Conservation (phyloP, 805 yeast species). For the Pichia ethanolica region DNA sequence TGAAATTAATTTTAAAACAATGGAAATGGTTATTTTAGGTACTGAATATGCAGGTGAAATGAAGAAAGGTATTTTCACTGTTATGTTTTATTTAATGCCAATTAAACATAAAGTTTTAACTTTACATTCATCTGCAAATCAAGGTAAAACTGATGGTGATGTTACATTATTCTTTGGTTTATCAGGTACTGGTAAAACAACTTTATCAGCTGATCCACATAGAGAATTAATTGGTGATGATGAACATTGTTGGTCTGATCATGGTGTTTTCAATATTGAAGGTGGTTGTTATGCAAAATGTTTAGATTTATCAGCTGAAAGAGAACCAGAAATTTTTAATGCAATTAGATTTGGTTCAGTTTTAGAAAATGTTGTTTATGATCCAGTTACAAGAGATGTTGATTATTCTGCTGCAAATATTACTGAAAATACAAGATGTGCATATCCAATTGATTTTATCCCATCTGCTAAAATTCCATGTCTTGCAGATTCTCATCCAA, state of each 20-base stretch:
- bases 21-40: slow-evolving; percentile 98
- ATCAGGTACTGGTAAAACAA: slow-evolving; percentile 98
- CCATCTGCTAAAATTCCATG: slow-evolving; percentile 97
- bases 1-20: slow-evolving; percentile 90
- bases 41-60: slow-evolving; percentile 99
- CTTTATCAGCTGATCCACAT: slow-evolving; percentile 92
- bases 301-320: slow-evolving; percentile 78
- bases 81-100: slow-evolving; percentile 98
- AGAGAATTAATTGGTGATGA: slow-evolving; percentile 95
- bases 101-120: slow-evolving; percentile 86
- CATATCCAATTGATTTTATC: slow-evolving; percentile 94
- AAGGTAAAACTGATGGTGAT: slow-evolving; percentile 73
- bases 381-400: slow-evolving; percentile 68
- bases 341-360: slow-evolving; percentile 93
- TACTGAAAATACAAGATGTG: slow-evolving; percentile 98
- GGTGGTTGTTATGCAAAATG: slow-evolving; percentile 99
- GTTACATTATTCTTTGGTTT: slow-evolving; percentile 94
- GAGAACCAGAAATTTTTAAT: slow-evolving; percentile 95
- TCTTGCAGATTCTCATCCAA: slow-evolving; percentile 81
- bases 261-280: slow-evolving; percentile 97
- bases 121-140: slow-evolving; percentile 91
- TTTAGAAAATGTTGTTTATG: slow-evolving; percentile 86
- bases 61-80: slow-evolving; percentile 99
- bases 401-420: slow-evolving; percentile 76
- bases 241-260: slow-evolving; percentile 98